A percentile compares a stretch with the other conserved stretches of the same genome.
These are phyloP conservation scores for Agrocybe chaxingu DNA, from an alignment of 768 basidiomycete genomes.

Conservation along the genomic window DNA sequence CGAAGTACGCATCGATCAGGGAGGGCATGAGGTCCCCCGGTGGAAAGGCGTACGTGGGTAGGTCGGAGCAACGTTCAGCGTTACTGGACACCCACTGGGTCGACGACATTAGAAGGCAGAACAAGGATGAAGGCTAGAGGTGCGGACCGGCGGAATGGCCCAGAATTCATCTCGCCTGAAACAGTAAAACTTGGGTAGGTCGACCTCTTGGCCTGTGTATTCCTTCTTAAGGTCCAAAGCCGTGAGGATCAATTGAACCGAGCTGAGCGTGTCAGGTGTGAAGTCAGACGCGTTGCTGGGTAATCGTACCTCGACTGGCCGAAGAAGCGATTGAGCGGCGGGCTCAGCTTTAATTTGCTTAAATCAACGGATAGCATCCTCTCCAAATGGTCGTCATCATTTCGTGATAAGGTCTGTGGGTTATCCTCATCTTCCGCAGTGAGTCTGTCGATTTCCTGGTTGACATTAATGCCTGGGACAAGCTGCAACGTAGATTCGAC, in stretches of 20 bases:
- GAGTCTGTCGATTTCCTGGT: constrained; percentile 49
- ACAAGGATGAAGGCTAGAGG: background rate
- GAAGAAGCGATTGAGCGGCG: constrained; percentile 42
- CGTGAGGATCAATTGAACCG: constrained; percentile 48
- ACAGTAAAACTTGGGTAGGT: constrained; percentile 20
- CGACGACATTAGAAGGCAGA: background rate
- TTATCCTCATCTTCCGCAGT: constrained; percentile 34
- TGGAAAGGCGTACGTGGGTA: constrained; percentile 41
- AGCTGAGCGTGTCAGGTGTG: constrained; percentile 27
- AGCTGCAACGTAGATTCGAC: constrained; percentile 8
- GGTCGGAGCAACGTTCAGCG: constrained; percentile 15
- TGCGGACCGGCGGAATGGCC: constrained; percentile 38
- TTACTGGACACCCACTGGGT: constrained; percentile 30
- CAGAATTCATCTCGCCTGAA: constrained; percentile 47
- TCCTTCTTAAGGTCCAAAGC: constrained; percentile 58
- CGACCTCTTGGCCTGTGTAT: constrained; percentile 35
- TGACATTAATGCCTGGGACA: constrained; percentile 62
- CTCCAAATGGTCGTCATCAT: constrained; percentile 28
- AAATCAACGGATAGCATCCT: constrained; percentile 28
- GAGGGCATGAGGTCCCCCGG: constrained; percentile 46
- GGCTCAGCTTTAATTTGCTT: constrained; percentile 33
- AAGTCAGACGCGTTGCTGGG: background rate
- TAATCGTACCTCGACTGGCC: constrained; percentile 42
- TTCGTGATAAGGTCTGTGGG: constrained; percentile 28
- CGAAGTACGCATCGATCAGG: constrained; percentile 68